A percentile compares a stretch with the other conserved stretches of the same genome.
phyloP scores from a whole-genome alignment of 2,329 filamentous ascomycete species.

The Penicillium sp. region DNA sequence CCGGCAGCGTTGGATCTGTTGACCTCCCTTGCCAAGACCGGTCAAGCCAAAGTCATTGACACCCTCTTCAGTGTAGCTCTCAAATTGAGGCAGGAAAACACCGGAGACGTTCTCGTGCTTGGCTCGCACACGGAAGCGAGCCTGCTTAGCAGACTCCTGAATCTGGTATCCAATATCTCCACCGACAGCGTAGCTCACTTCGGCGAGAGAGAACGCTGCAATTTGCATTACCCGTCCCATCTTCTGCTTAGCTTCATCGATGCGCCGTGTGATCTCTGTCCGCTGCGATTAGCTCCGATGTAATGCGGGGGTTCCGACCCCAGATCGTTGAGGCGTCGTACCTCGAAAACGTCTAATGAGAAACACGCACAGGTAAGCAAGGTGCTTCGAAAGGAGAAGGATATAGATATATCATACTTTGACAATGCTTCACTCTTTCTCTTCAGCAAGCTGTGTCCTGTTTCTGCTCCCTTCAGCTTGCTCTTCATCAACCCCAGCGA shows the following conservation, averaged over 20 bases:
- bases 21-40: constrained; percentile 91
- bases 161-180: constrained; percentile 96
- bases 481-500: constrained; percentile 95
- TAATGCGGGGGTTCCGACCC: constrained; percentile 23
- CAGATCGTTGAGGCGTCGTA: constrained; percentile 43
- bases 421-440: constrained; percentile 97
- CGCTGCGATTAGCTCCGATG: constrained; percentile 24
- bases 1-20: constrained; percentile 90
- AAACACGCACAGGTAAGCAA: constrained; percentile 23
- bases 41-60: constrained; percentile 96
- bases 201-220: constrained; percentile 92
- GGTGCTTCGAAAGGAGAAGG: neutral
- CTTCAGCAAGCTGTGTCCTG: constrained; percentile 91
- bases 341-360: constrained; percentile 76
- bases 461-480: constrained; percentile 92
- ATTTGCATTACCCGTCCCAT: constrained; percentile 99
- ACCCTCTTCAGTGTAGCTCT: constrained; percentile 82
- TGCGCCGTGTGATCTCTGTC: constrained; percentile 88
- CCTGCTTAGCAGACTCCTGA: constrained; percentile 89
- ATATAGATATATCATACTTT: constrained; percentile 63
- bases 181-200: constrained; percentile 95
- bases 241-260: constrained; percentile 98
- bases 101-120: constrained; percentile 99
- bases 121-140: constrained; percentile 86
- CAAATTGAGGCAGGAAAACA: constrained; percentile 89